These are phyloP conservation scores for Scolecobasidium constrictum DNA, from an alignment of 2,329 filamentous ascomycete genomes.

Conservation along the genomic window DNA sequence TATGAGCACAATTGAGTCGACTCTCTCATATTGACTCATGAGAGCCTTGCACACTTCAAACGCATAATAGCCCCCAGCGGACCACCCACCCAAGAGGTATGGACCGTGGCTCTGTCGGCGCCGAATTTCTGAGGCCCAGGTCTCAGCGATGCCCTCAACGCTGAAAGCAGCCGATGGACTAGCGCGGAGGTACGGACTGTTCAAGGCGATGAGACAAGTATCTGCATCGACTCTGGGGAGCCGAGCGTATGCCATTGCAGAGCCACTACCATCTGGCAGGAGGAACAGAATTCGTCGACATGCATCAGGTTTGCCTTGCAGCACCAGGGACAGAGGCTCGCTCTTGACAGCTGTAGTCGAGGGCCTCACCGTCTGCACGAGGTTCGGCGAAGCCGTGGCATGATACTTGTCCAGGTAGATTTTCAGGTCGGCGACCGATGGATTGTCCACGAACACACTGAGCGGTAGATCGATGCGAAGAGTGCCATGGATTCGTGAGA, in stretches of 20 bases:
- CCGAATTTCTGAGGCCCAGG: slow-evolving; percentile 33
- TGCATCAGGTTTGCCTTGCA: slow-evolving; percentile 34
- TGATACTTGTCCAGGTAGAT: slow-evolving; percentile 40
- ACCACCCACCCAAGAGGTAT: slow-evolving; percentile 63
- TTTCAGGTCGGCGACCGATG: slow-evolving; percentile 50
- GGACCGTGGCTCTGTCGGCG: slow-evolving; percentile 40
- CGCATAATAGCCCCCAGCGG: slow-evolving; percentile 63
- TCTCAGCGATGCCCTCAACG: slow-evolving; percentile 24
- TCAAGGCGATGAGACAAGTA: slow-evolving; percentile 42
- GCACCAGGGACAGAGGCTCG: slow-evolving; percentile 21
- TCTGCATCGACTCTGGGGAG: slow-evolving; percentile 29
- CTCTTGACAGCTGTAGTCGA: neutral
- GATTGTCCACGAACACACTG: slow-evolving; percentile 34
- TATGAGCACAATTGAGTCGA: slow-evolving; percentile 19
- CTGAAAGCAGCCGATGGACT: slow-evolving; percentile 20
- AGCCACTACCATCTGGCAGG: slow-evolving; percentile 39
- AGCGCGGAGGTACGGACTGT: slow-evolving; percentile 28
- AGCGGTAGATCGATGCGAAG: slow-evolving; percentile 1
- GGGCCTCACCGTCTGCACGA: slow-evolving; percentile 5
- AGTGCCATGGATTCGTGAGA: slow-evolving; percentile 13
- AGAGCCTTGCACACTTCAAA: slow-evolving; percentile 26
- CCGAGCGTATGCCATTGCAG: slow-evolving; percentile 30
- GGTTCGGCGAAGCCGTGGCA: neutral
- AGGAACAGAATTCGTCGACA: slow-evolving; percentile 26
- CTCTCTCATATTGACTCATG: slow-evolving; percentile 14